Base-by-base conservation (phyloP, 208 protist species). In the Trypanosoma lewisi region DNA sequence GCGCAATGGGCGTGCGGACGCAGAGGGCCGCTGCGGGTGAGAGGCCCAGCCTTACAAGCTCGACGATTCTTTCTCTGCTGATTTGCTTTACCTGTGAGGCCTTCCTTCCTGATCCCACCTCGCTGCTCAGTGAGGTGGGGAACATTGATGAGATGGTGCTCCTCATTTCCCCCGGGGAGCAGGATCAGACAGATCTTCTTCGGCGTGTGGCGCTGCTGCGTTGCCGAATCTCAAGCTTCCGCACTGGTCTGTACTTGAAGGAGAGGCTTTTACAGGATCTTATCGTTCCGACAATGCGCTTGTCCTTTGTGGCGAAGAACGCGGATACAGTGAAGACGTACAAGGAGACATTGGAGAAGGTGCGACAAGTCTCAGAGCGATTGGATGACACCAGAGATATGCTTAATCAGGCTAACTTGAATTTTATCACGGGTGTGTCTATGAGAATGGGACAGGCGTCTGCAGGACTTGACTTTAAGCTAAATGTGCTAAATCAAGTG, bases 381-480 rank as follows among this genome's bases (percentile, higher is more conserved):
- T 73, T 94, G 54, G 87, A 94, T 60, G 82, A 87, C 55, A 76
- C 82, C 5, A 82, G 87, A 33, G 84, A 94, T 47, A 77, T 87
- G 23, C 61, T 94, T 11, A 94, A 91, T 55, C 87, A 94, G 63
- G 82, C 82, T 8, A 94, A 94, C 73, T 50, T 89, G 21, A 94
- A 89, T 73, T 94, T 91, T 42, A 75, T 94, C 53, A 83, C 80
- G 8, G 77, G 81, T n/a, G 83, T 91, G 31, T 82, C 85, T 64
- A 91, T 94, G 87, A 71, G 79, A 58, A 91, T 91, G 84, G 91
- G 82, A 71, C 87, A 94, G 75, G 85, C 77, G 64, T 90, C 82
- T 5, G 80, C 84, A 31, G 80, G 74, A 30, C 82, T 94, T 75
- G 82, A 92, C 57, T 92, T 88, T 63, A 86, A 90, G 70, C 87